Evolutionary conservation across 2,329 filamentous ascomycete genomes (phyloP), one percentile per base, ranked within the genome.

Genomic region (Ascochyta fabae): DNA sequence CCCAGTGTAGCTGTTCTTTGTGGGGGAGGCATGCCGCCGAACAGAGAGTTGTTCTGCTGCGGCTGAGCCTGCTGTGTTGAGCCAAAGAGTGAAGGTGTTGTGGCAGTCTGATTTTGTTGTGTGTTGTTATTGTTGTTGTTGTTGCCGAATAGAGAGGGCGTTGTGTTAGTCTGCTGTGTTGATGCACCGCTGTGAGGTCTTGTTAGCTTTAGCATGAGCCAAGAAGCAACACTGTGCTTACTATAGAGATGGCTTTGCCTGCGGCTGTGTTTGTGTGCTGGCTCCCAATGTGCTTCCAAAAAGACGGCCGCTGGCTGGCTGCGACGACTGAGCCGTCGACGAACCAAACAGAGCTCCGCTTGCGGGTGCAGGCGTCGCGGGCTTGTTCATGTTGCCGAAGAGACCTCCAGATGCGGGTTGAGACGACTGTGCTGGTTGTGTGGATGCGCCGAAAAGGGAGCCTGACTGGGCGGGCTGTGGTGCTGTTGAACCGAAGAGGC

Each of bases 301-400:
- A 34, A 74, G 60, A 41, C 67, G 62, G 15, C 67, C 64, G 49
- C 60, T 67, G 44, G 69, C 66, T 8, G 69, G 64, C 31, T 66
- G 67, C 38, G 64, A 56, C 35, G 53, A 43, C 58, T 67, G 70
- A 22, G 70, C 64, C 19, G 67, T 69, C 4, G 70, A 70, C 13
- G 66, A 65, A 40, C 73, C 75, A 42, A 77, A 77, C 22, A 76
- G 71, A 7, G 71, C 69, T 47, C 69, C 70, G 50, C 59, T 62
- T 23, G 67, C 54, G 7, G 62, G 53, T 27, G 62, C 62, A 22
- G 68, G 53, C 33, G 66, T 60, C 35, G 73, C 65, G 43, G 69
- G 68, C 59, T 75, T 73, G 59, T 66, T 71, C 54, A 72, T 61
- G 54, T 66, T 71, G 42, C 75, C 75, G 60, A 78, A 78, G 10